Conservation (phyloP, 2,329 filamentous ascomycete species). For the Drechslerella coelobrocha region DNA sequence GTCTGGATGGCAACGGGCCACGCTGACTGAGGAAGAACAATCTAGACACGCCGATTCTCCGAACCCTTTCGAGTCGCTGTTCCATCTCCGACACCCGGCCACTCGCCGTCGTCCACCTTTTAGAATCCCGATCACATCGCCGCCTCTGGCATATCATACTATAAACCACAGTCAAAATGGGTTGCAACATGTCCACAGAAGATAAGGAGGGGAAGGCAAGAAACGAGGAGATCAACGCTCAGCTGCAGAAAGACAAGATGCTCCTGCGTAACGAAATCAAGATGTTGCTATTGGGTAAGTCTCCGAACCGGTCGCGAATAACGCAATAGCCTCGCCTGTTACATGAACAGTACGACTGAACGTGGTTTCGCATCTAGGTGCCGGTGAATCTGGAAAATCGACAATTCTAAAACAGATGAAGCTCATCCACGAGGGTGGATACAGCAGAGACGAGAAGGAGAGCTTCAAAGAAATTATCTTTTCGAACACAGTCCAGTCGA, state of each 20-base stretch:
- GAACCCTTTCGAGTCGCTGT: not conserved
- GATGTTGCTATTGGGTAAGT: constrained; percentile 95
- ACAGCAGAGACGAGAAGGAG: constrained; percentile 80
- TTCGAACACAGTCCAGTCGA: constrained; percentile 73
- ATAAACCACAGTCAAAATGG: constrained; percentile 73
- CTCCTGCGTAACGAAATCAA: constrained; percentile 99
- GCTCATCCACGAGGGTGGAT: constrained; percentile 98
- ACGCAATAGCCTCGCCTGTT: constrained; percentile 1
- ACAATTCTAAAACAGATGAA: constrained; percentile 98
- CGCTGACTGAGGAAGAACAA: constrained; percentile 19
- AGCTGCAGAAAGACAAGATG: constrained; percentile 98
- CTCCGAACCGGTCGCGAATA: constrained; percentile 15
- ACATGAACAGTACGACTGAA: constrained; percentile 3
- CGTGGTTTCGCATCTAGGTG: constrained; percentile 65
- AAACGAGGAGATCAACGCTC: constrained; percentile 99
- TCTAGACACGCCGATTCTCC: constrained; percentile 6
- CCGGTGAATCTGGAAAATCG: constrained; percentile 96
- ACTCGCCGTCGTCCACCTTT: not conserved
- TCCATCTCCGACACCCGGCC: not conserved
- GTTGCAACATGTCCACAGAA: constrained; percentile 99
- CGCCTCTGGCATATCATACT: constrained; percentile 26
- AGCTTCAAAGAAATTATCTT: constrained; percentile 76
- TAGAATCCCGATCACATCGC: constrained; percentile 5
- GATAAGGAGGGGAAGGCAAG: constrained; percentile 99
- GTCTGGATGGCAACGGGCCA: constrained; percentile 14